These are phyloP conservation scores for Zoysia matrella DNA, from an alignment of 202 grass and related monocot species.

Conservation along the genomic window DNA sequence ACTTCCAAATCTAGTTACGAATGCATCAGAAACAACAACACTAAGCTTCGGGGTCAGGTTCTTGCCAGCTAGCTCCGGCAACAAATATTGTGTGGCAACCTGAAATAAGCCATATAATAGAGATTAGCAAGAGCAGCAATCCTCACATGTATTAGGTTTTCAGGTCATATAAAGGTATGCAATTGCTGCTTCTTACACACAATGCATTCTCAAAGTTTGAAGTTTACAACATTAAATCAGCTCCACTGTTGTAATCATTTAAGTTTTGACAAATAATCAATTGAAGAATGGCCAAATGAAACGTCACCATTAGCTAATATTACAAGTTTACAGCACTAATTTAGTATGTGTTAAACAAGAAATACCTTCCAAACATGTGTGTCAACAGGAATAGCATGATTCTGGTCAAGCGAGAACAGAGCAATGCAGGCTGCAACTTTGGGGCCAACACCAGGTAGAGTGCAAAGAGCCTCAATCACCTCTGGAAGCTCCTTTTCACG, in stretches of 20 bases:
- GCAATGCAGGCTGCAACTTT: conserved; percentile 95
- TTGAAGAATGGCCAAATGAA: too few species aligned
- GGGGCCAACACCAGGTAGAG: conserved; percentile 82
- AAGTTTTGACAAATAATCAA: not conserved
- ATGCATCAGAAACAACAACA: conserved; percentile 66
- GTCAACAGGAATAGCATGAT: conserved; percentile 92
- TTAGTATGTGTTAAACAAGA: conserved; percentile 15
- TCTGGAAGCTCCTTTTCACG: conserved; percentile 60
- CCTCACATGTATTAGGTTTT: conserved; percentile 4
- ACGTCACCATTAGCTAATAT: not conserved
- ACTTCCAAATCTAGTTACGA: conserved; percentile 82
- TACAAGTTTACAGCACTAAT: not conserved
- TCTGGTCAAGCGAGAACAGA: conserved; percentile 93
- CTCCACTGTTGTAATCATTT: too few species aligned
- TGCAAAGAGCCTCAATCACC: conserved; percentile 85
- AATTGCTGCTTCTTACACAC: not conserved
- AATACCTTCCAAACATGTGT: conserved; percentile 95
- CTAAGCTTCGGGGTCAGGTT: conserved; percentile 73
- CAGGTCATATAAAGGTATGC: conserved; percentile 7
- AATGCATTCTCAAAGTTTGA: conserved; percentile 3
- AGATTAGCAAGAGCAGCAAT: not conserved
- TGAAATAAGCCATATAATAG: conserved; percentile 41
- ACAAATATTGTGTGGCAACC: conserved; percentile 84
- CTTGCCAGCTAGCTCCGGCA: conserved; percentile 77
- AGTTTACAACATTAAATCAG: too few species aligned